Base-by-base conservation (phyloP, 148 eudicot species). In the Selenicereus undatus region DNA sequence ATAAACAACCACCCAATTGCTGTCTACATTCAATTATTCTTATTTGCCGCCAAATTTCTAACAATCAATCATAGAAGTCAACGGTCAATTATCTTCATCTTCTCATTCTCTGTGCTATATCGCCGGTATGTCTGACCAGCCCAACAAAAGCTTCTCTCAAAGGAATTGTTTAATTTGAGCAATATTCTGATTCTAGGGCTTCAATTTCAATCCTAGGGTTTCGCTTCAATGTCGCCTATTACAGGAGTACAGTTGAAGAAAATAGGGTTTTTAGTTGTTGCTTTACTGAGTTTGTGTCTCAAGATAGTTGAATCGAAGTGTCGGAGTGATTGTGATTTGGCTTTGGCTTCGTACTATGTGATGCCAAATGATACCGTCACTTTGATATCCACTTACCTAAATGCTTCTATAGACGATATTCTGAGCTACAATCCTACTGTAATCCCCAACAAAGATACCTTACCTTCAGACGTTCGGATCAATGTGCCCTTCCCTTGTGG, bases 401-500 rank as follows among this genome's bases (percentile, higher is more conserved):
- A 71, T 62, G 81, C 42, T n/a, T 10, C 75, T 12, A 60, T 78
- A n/a, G 12, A 54, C 3, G 73, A 82, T 0, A 87, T 94, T 65
- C 26, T 83, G 7, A 76, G 80, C 32, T 93, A 88, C 85, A 95
- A 95, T 75, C 80, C 75, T 20, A 74, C 77, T 14, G 45, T 71
- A 76, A 80, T 91, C 50, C 75, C 89, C 11, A 81, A 85, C 70
- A 68, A 81, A 35, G 93, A 91, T 56, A 45, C 45, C 65, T 7
- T 94, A 20, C 1, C 0, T 8, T 22, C 84, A 0, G 79, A 36
- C 4, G 79, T 82, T 8, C 83, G 90, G 9, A 81, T 93, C 39
- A 79, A 85, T 80, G 60, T 95, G 52, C 98, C 98, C 27, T 90
- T 95, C 73, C n/a, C 81, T 0, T 95, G 97, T 84, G 92, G 87